Conservation (phyloP, 2,329 filamentous ascomycete species). For the Dothiorella sarmentorum region DNA sequence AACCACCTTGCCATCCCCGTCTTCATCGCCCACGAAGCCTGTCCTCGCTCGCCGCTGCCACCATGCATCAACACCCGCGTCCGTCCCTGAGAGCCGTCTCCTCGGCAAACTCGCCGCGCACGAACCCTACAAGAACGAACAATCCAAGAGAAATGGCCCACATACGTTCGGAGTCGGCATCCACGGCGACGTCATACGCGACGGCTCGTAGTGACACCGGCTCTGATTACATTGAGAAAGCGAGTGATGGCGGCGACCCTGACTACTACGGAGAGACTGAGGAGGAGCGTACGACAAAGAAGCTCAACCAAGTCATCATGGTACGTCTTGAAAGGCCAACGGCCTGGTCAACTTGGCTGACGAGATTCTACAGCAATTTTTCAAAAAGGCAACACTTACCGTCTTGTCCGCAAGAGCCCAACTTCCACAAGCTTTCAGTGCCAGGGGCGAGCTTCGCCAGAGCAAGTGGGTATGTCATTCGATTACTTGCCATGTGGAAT, state of each 20-base stretch:
- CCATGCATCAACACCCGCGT: conserved; percentile 89
- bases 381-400: conserved; percentile 79
- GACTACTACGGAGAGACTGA: conserved; percentile 36
- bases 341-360: conserved; percentile 24
- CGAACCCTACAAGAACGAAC: conserved; percentile 65
- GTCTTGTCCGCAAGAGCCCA: conserved; percentile 78
- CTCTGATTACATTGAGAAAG: conserved; percentile 44
- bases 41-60: conserved; percentile 23
- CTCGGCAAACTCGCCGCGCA: conserved; percentile 28
- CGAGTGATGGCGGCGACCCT: conserved; percentile 49
- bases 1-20: neutral
- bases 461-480: conserved; percentile 76
- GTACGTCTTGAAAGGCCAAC: conserved; percentile 46
- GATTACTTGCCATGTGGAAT: no score
- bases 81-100: conserved; percentile 64
- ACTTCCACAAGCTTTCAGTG: conserved; percentile 56
- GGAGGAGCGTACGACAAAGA: conserved; percentile 43
- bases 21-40: neutral
- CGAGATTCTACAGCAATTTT: conserved; percentile 68
- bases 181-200: conserved; percentile 53
- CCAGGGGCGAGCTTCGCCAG: conserved; percentile 61
- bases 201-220: conserved; percentile 30
- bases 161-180: conserved; percentile 30
- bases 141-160: conserved; percentile 65
- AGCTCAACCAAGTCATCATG: conserved; percentile 91